Evolutionary conservation across 2,329 filamentous ascomycete species (phyloP).

Genomic region (Fusarium pilosicola): DNA sequence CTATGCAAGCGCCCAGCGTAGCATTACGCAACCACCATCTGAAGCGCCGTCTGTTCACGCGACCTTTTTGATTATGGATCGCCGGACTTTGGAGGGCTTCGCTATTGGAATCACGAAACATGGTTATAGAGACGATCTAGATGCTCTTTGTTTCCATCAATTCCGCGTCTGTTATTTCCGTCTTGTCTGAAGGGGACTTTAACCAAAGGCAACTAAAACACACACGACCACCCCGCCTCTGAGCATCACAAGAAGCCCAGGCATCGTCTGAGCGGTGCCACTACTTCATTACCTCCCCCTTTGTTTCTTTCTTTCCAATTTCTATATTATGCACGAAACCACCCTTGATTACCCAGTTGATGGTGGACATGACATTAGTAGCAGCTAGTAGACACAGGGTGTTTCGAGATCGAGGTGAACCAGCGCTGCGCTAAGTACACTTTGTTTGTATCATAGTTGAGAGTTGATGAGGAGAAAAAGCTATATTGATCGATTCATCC

Average conservation of each 20-base stretch:
- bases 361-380: background rate
- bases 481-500: background rate
- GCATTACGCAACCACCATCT: background rate
- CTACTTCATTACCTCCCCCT: background rate
- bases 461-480: background rate
- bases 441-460: conserved; percentile 36
- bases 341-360: background rate
- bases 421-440: conserved; percentile 18
- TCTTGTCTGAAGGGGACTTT: conserved; percentile 5
- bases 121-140: conserved; percentile 42
- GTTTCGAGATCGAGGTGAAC: background rate
- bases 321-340: conserved; percentile 31
- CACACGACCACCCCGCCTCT: background rate
- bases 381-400: conserved; percentile 1
- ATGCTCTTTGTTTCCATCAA: conserved; percentile 23
- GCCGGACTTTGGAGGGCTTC: conserved; percentile 38
- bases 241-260: conserved; percentile 1
- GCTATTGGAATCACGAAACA: conserved; percentile 38
- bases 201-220: background rate
- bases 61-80: conserved; percentile 32
- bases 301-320: background rate
- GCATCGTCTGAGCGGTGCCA: conserved; percentile 5
- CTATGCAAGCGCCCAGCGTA: background rate
- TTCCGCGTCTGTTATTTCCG: conserved; percentile 3
- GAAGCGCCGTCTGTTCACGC: background rate